Evolutionary conservation across 176 grass and related monocot species (phyloP).

Genomic region (Carex cristatella): DNA sequence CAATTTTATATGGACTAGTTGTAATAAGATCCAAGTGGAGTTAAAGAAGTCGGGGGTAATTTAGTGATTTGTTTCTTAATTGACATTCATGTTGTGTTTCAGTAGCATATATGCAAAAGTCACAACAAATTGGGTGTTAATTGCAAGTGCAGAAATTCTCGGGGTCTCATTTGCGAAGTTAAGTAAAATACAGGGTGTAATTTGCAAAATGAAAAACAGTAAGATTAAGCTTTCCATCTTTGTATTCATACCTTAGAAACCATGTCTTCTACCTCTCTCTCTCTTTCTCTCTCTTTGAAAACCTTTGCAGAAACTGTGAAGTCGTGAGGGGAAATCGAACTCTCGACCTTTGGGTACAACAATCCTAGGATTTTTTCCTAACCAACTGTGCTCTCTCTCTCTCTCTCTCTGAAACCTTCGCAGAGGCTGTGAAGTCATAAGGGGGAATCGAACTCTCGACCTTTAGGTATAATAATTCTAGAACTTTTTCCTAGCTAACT

Average conservation of each 20-base stretch:
- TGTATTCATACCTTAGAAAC: slow-evolving; percentile 41
- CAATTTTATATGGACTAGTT: neutral
- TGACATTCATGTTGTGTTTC: neutral
- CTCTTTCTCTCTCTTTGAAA: too few species aligned
- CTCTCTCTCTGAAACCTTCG: too few species aligned
- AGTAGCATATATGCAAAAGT: neutral
- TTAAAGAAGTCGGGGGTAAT: neutral
- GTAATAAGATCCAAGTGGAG: neutral
- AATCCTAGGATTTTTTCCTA: too few species aligned
- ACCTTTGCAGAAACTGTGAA: too few species aligned
- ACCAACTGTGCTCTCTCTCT: too few species aligned
- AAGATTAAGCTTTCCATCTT: slow-evolving; percentile 17
- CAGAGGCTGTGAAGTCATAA: too few species aligned
- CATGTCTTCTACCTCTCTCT: slow-evolving; percentile 29
- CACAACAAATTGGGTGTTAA: neutral
- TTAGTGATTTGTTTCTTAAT: neutral
- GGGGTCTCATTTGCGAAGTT: neutral
- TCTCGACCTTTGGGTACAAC: too few species aligned
- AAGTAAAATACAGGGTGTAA: neutral
- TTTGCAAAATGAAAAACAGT: neutral
- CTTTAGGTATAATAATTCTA: too few species aligned
- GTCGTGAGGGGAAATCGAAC: too few species aligned
- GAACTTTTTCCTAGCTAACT: too few species aligned
- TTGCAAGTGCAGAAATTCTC: neutral
- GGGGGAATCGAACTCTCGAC: too few species aligned